Percentiles rank a stretch among this genome's conserved stretches.
Evolutionary conservation across 2,329 filamentous ascomycete genomes (phyloP).

Genomic region (Claviceps fusiformis): DNA sequence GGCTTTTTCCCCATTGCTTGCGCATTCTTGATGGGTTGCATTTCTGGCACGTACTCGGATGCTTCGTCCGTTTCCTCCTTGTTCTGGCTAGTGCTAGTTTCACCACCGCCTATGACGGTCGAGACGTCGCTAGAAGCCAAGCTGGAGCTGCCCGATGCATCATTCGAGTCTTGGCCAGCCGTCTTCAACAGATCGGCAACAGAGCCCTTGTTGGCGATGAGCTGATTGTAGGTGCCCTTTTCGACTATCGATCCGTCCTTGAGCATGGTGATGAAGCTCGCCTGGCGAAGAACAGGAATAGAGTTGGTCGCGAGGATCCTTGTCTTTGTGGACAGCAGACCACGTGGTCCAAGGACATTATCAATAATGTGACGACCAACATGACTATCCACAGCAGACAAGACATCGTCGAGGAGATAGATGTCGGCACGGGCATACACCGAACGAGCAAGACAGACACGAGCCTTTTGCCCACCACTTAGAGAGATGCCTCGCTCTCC

Average conservation of each 20-base stretch:
- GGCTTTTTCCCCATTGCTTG: conserved; percentile 35
- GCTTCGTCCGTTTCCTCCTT: conserved; percentile 62
- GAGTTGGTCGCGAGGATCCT: conserved; percentile 90
- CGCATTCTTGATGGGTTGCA: conserved; percentile 57
- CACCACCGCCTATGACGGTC: conserved; percentile 39
- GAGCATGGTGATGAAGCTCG: conserved; percentile 77
- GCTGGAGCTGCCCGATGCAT: conserved; percentile 30
- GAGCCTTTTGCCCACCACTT: conserved; percentile 91
- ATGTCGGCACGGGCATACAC: conserved; percentile 96
- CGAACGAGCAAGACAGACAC: conserved; percentile 79
- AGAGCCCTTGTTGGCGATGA: conserved; percentile 87
- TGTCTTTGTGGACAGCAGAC: conserved; percentile 73
- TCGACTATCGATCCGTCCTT: conserved; percentile 75
- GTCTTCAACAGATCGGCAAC: conserved; percentile 75
- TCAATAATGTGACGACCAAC: conserved; percentile 92
- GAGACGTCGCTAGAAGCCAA: conserved; percentile 38
- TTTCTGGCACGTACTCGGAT: conserved; percentile 61
- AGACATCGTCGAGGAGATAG: conserved; percentile 83
- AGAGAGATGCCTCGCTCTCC: conserved; percentile 93
- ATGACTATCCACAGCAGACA: conserved; percentile 97
- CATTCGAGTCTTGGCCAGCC: conserved; percentile 44
- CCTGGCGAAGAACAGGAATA: conserved; percentile 77
- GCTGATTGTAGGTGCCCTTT: conserved; percentile 77
- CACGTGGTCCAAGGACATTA: conserved; percentile 75
- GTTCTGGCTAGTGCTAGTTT: conserved; percentile 33